A percentile compares a stretch with the other conserved stretches of the same genome.
phyloP scores from a whole-genome alignment of 176 grass and related monocot species.

The Triticum dicoccoides region DNA sequence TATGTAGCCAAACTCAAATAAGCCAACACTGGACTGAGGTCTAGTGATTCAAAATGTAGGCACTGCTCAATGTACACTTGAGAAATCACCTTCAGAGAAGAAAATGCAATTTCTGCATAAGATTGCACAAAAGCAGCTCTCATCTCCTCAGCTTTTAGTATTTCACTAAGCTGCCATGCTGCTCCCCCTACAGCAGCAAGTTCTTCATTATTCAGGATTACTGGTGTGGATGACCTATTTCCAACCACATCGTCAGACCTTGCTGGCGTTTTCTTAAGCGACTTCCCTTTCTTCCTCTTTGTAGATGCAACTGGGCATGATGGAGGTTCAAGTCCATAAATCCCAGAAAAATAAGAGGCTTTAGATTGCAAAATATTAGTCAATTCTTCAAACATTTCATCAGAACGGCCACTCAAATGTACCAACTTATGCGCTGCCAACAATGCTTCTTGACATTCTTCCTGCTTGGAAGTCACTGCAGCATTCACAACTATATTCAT shows the following conservation, averaged over 20 bases:
- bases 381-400: conserved; percentile 78
- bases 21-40: conserved; percentile 49
- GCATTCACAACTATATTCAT: conserved; percentile 64
- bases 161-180: conserved; percentile 81
- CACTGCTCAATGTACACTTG: conserved; percentile 64
- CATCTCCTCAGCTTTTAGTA: conserved; percentile 56
- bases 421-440: conserved; percentile 70
- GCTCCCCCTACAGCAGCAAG: conserved; percentile 51
- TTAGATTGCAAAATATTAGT: conserved; percentile 63
- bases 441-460: conserved; percentile 50
- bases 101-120: conserved; percentile 52
- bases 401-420: conserved; percentile 49
- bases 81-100: conserved; percentile 67
- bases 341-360: conserved; percentile 47
- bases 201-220: conserved; percentile 35
- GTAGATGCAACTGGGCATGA: conserved; percentile 31
- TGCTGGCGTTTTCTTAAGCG: conserved; percentile 49
- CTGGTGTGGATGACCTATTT: conserved; percentile 50
- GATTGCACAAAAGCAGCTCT: conserved; percentile 63
- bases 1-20: conserved; percentile 63
- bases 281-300: conserved; percentile 65
- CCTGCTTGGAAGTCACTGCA: conserved; percentile 44
- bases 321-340: conserved; percentile 39
- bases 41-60: conserved; percentile 57
- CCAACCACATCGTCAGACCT: background rate